Evolutionary conservation across 352 stramenopile species (phyloP).

Genomic region (Globisporangium parvum): DNA sequence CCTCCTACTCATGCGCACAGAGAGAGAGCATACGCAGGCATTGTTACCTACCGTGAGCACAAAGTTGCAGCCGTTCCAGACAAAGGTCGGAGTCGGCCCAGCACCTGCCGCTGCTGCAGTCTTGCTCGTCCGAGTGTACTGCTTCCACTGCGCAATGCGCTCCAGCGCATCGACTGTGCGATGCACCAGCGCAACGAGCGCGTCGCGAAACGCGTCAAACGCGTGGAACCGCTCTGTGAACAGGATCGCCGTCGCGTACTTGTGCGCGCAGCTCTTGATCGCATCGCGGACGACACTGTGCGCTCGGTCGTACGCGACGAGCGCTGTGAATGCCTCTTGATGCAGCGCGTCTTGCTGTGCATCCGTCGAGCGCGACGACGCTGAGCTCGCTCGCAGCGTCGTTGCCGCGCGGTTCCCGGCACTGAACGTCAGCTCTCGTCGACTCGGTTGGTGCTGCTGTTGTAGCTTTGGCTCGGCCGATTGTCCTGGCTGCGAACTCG

Average conservation of each 20-base stretch:
- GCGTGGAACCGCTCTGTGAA: constrained; percentile 60
- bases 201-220: constrained; percentile 39
- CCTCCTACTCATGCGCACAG: background rate
- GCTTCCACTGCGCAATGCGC: constrained; percentile 30
- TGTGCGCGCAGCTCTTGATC: constrained; percentile 15
- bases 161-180: constrained; percentile 30
- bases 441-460: background rate
- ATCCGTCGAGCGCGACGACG: constrained; percentile 4
- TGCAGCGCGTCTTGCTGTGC: constrained; percentile 24
- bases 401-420: constrained; percentile 14
- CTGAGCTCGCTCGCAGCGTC: constrained; percentile 13
- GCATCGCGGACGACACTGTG: constrained; percentile 13
- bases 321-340: constrained; percentile 16
- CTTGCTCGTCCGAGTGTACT: background rate
- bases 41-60: constrained; percentile 18
- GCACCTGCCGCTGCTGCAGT: background rate
- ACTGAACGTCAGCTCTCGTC: constrained; percentile 11
- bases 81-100: constrained; percentile 18
- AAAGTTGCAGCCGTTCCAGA: constrained; percentile 58
- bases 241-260: constrained; percentile 34
- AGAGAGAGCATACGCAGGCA: background rate
- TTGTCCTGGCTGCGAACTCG: background rate
- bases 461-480: background rate
- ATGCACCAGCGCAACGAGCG: constrained; percentile 25
- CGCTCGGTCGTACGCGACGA: constrained; percentile 37